These are phyloP conservation scores for Aaosphaeria pasadenensis DNA, from an alignment of 2,329 filamentous ascomycete species.

Conservation along the genomic window DNA sequence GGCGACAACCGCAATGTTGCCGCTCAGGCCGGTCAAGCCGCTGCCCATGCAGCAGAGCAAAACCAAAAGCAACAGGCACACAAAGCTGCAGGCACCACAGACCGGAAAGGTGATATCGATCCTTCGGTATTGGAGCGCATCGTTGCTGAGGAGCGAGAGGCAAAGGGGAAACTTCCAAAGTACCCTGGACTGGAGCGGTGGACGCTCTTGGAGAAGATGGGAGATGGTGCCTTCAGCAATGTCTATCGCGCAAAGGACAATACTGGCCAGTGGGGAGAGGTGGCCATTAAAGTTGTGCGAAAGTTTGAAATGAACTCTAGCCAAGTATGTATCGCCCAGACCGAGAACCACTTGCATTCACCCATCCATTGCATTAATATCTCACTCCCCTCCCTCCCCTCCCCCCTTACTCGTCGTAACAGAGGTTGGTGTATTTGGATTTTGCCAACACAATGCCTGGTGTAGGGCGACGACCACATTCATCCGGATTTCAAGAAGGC, in stretches of 20 bases:
- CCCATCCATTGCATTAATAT: constrained; percentile 26
- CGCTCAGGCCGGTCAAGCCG: constrained; percentile 64
- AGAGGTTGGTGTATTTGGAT: constrained; percentile 25
- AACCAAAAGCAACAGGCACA: constrained; percentile 54
- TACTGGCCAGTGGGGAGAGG: constrained; percentile 69
- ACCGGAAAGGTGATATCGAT: constrained; percentile 52
- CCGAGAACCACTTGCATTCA: constrained; percentile 13
- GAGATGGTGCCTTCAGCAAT: constrained; percentile 97
- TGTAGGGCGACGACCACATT: constrained; percentile 84
- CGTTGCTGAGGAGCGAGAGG: constrained; percentile 87
- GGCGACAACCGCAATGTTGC: constrained; percentile 63
- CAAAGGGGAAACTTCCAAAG: constrained; percentile 76
- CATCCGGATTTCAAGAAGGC: constrained; percentile 90
- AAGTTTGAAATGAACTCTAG: constrained; percentile 99
- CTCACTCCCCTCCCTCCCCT: constrained; percentile 15
- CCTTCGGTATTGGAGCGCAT: constrained; percentile 74
- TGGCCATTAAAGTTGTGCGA: constrained; percentile 97
- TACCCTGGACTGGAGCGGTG: constrained; percentile 86
- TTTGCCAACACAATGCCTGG: constrained; percentile 49
- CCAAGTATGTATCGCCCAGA: constrained; percentile 71
- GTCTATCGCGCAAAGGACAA: constrained; percentile 86
- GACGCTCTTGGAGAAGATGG: constrained; percentile 93
- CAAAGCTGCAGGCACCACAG: constrained; percentile 46
- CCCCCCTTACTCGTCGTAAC: constrained; percentile 26
- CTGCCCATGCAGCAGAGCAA: constrained; percentile 61